These are phyloP conservation scores for Thraustotheca clavata DNA, from an alignment of 352 stramenopile species.

Conservation along the genomic window DNA sequence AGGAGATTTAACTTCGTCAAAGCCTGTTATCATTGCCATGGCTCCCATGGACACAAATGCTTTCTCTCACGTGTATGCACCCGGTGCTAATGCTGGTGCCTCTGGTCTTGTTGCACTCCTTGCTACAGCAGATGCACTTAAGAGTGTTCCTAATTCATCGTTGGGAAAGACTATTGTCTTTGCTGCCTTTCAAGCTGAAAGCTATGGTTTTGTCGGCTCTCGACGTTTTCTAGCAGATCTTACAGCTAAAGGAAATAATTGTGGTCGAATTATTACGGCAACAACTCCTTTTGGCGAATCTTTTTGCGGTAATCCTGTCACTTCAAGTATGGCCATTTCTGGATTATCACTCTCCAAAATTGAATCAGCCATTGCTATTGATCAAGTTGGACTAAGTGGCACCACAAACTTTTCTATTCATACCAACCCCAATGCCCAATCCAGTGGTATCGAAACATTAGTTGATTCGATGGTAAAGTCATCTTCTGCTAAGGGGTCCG, in stretches of 20 bases:
- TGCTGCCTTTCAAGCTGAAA: conserved; percentile 69
- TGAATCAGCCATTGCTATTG: conserved; percentile 62
- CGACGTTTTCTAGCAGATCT: conserved; percentile 66
- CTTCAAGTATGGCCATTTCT: conserved; percentile 50
- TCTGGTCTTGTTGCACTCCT: conserved; percentile 71
- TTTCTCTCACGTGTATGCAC: conserved; percentile 58
- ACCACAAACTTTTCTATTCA: conserved; percentile 56
- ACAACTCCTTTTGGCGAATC: conserved; percentile 42
- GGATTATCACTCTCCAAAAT: conserved; percentile 47
- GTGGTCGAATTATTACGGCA: conserved; percentile 33
- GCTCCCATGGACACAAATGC: conserved; percentile 64
- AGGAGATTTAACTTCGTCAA: conserved; percentile 34
- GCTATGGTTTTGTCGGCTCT: conserved; percentile 76
- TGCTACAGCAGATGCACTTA: conserved; percentile 55
- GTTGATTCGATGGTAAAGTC: conserved; percentile 39
- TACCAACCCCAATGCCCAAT: conserved; percentile 44
- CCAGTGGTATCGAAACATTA: conserved; percentile 27
- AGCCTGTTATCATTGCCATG: conserved; percentile 63
- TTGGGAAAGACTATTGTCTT: conserved; percentile 76
- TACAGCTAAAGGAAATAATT: conserved; percentile 38
- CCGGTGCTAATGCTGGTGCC: conserved; percentile 62
- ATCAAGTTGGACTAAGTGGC: conserved; percentile 63
- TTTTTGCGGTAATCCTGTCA: conserved; percentile 64
- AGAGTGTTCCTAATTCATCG: conserved; percentile 44
- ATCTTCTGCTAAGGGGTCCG: conserved; percentile 28